These are phyloP conservation scores for Ganoderma lingzhi DNA, from an alignment of 1,284 basidiomycete genomes.

Conservation along the genomic window DNA sequence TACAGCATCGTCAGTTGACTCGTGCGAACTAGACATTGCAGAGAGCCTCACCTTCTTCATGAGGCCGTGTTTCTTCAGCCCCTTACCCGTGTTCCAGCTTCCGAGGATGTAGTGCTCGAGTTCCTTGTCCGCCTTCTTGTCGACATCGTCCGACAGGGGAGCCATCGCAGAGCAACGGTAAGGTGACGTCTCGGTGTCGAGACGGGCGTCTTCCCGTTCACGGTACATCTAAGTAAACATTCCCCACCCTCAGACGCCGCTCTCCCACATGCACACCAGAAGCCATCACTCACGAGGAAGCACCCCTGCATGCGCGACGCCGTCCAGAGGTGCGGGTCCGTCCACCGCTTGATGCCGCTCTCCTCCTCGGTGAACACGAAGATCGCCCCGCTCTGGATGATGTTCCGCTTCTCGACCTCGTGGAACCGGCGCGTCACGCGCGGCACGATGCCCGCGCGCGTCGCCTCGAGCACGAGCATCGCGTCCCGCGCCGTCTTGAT, in stretches of 20 bases:
- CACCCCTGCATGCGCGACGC: slow-evolving; percentile 38
- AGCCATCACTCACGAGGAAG: slow-evolving; percentile 31
- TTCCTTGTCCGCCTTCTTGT: slow-evolving; percentile 26
- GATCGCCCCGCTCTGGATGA: slow-evolving; percentile 37
- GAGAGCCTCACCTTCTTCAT: slow-evolving; percentile 38
- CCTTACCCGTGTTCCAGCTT: slow-evolving; percentile 38
- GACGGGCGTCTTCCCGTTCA: slow-evolving; percentile 33
- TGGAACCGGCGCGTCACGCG: slow-evolving; percentile 63
- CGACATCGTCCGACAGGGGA: slow-evolving; percentile 13
- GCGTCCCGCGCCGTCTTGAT: slow-evolving; percentile 65
- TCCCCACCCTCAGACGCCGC: slow-evolving; percentile 5
- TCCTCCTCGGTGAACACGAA: slow-evolving; percentile 40
- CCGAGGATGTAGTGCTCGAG: slow-evolving; percentile 37
- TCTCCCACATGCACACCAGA: background rate
- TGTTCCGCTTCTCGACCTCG: slow-evolving; percentile 52
- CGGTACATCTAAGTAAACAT: slow-evolving; percentile 34
- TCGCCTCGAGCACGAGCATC: slow-evolving; percentile 64
- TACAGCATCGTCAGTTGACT: slow-evolving; percentile 14
- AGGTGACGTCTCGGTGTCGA: slow-evolving; percentile 15
- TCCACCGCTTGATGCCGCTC: slow-evolving; percentile 40
- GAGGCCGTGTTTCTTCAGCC: slow-evolving; percentile 37
- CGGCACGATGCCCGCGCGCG: slow-evolving; percentile 57
- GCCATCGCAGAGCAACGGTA: slow-evolving; percentile 26
- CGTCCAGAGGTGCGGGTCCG: slow-evolving; percentile 37
- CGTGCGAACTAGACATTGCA: too few species aligned